Evolutionary conservation across 169 alveolate species (phyloP).

Genomic region (Blepharisma undulans): DNA sequence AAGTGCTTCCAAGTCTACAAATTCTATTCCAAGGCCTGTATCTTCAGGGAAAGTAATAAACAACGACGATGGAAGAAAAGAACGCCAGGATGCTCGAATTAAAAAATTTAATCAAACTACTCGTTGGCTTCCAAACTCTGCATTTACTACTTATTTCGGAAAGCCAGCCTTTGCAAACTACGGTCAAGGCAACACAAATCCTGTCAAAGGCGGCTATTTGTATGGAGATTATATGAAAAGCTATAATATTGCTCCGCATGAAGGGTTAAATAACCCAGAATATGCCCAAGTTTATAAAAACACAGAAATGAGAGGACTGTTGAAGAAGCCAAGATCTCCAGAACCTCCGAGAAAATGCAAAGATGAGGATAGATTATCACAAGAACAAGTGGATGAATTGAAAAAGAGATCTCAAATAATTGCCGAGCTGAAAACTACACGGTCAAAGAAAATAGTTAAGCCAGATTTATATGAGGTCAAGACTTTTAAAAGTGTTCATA

Average conservation of each 20-base stretch:
- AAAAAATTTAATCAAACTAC: slow-evolving; percentile 66
- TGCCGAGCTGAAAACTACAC: slow-evolving; percentile 8
- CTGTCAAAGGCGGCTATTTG: slow-evolving; percentile 79
- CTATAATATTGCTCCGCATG: slow-evolving; percentile 81
- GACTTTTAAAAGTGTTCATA: slow-evolving; percentile 19
- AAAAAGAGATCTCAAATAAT: slow-evolving; percentile 58
- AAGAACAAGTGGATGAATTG: slow-evolving; percentile 54
- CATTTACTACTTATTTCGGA: slow-evolving; percentile 81
- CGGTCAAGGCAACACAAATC: slow-evolving; percentile 80
- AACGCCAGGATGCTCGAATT: slow-evolving; percentile 46
- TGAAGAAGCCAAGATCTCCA: neutral
- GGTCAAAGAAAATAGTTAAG: neutral
- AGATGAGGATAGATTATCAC: slow-evolving; percentile 7
- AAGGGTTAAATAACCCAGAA: slow-evolving; percentile 69
- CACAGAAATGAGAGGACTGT: slow-evolving; percentile 34
- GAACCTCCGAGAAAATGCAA: neutral
- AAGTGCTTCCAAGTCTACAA: neutral
- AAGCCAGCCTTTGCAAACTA: slow-evolving; percentile 87
- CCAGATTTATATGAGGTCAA: slow-evolving; percentile 7
- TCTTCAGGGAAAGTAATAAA: neutral
- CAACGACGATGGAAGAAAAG: neutral
- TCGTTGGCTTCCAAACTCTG: slow-evolving; percentile 83
- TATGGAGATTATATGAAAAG: slow-evolving; percentile 83
- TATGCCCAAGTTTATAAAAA: slow-evolving; percentile 64
- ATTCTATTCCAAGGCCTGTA: neutral